These are phyloP conservation scores for Cardamine resedifolia DNA, from an alignment of 345 rosid species.

Conservation along the genomic window DNA sequence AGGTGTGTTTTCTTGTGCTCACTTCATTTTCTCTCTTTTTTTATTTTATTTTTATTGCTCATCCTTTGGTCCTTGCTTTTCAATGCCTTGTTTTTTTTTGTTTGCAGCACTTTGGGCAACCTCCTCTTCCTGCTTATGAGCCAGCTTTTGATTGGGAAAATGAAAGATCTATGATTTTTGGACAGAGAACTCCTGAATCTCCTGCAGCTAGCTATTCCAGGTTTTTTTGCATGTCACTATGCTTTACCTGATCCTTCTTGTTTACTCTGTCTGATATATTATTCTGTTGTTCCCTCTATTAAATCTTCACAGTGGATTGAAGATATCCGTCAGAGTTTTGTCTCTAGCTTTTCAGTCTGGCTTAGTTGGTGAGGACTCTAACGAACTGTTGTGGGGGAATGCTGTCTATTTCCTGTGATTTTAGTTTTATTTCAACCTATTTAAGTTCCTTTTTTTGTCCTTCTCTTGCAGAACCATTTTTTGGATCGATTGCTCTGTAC, in stretches of 20 bases:
- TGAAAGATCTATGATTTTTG: constrained; percentile 87
- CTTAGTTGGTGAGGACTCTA: constrained; percentile 65
- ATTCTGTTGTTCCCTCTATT: constrained; percentile 14
- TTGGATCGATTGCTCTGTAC: constrained; percentile 85
- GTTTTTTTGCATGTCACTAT: constrained; percentile 40
- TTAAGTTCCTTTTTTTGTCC: constrained; percentile 29
- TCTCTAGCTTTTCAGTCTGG: constrained; percentile 92
- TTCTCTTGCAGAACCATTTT: constrained; percentile 79
- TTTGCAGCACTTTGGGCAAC: constrained; percentile 81
- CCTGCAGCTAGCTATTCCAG: constrained; percentile 64
- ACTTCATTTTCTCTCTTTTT: not conserved
- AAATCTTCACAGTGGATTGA: constrained; percentile 72
- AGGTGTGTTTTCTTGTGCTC: constrained; percentile 50
- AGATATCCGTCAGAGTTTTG: constrained; percentile 87
- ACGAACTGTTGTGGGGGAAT: not conserved
- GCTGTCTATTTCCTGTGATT: constrained; percentile 17
- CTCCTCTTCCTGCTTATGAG: constrained; percentile 97
- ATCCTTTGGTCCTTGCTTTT: not conserved
- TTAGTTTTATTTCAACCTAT: constrained; percentile 15
- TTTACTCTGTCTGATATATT: not conserved
- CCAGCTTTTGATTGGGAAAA: constrained; percentile 99
- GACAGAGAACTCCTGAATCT: constrained; percentile 88
- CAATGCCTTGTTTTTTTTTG: not conserved
- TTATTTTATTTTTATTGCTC: not conserved
- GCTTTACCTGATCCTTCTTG: not conserved